These are phyloP conservation scores for Fraxinus paxiana DNA, from an alignment of 305 asterid species.

Conservation along the genomic window DNA sequence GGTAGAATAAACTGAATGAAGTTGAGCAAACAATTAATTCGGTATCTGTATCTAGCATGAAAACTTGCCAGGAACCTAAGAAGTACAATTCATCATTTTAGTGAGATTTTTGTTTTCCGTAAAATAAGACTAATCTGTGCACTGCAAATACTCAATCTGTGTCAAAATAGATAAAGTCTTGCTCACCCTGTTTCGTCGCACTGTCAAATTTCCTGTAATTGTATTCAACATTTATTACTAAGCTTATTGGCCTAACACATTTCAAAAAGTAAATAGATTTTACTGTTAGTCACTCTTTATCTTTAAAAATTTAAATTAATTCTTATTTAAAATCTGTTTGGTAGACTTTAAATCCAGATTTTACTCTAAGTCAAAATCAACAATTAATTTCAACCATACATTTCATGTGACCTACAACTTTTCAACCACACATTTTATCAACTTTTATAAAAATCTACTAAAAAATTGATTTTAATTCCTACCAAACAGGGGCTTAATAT, in stretches of 20 bases:
- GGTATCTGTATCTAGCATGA: not conserved
- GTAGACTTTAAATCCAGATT: too few relatives aligned
- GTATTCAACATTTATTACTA: not conserved
- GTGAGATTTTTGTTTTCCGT: not conserved
- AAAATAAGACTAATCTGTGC: not conserved
- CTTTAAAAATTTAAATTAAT: not conserved
- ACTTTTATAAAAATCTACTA: too few relatives aligned
- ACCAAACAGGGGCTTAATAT: too few relatives aligned
- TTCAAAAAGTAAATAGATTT: not conserved
- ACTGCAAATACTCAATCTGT: not conserved
- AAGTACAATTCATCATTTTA: not conserved
- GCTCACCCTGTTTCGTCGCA: not conserved
- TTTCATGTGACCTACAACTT: too few relatives aligned
- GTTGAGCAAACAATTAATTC: not conserved
- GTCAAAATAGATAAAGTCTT: not conserved
- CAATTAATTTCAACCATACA: too few relatives aligned
- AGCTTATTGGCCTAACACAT: not conserved
- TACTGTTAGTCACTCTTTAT: not conserved
- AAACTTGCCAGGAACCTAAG: not conserved
- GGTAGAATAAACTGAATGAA: not conserved
- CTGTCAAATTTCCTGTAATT: not conserved
- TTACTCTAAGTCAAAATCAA: too few relatives aligned
- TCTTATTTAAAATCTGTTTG: not conserved
- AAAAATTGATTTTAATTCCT: too few relatives aligned
- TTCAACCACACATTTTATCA: too few relatives aligned